Evolutionary conservation across 2,329 filamentous ascomycete species (phyloP).

Genomic region (Fusarium globosum): DNA sequence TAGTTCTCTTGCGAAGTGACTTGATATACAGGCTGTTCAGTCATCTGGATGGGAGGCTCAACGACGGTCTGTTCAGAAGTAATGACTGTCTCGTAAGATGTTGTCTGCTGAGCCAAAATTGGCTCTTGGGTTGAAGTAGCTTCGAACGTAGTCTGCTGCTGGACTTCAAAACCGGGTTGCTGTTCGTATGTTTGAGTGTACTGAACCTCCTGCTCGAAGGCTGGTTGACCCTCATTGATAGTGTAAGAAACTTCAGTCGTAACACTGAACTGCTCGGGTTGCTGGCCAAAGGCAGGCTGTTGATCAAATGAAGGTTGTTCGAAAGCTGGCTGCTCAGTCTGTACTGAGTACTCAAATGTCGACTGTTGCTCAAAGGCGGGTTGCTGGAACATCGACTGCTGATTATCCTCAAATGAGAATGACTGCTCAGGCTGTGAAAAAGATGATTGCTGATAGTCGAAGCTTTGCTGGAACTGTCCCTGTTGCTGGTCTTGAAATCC

Average conservation of each 20-base stretch:
- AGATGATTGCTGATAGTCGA: conserved; percentile 17
- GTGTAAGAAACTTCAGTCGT: conserved; percentile 9
- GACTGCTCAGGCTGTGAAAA: conserved; percentile 17
- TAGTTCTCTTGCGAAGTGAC: conserved; percentile 3
- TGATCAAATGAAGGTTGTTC: conserved; percentile 3
- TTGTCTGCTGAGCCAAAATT: not conserved
- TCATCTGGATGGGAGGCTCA: not conserved
- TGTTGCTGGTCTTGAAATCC: conserved; percentile 24
- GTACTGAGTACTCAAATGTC: conserved; percentile 5
- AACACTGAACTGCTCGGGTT: conserved; percentile 13
- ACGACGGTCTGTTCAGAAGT: not conserved
- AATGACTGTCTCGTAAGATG: not conserved
- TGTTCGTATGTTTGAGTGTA: conserved; percentile 22
- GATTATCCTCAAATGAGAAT: not conserved
- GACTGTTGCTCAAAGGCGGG: conserved; percentile 21
- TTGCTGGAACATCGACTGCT: conserved; percentile 24
- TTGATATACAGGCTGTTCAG: conserved; percentile 4
- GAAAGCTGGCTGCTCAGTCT: conserved; percentile 8
- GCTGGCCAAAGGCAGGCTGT: conserved; percentile 10
- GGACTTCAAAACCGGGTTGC: conserved; percentile 5
- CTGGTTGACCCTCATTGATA: not conserved
- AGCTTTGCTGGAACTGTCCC: conserved; percentile 22
- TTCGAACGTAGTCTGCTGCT: conserved; percentile 21
- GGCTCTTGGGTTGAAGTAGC: not conserved
- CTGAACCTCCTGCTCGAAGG: conserved; percentile 12